Evolutionary conservation across 1,284 basidiomycete genomes (phyloP), one percentile per base, ranked within the genome.

Genomic region (Cryptococcus sp.): DNA sequence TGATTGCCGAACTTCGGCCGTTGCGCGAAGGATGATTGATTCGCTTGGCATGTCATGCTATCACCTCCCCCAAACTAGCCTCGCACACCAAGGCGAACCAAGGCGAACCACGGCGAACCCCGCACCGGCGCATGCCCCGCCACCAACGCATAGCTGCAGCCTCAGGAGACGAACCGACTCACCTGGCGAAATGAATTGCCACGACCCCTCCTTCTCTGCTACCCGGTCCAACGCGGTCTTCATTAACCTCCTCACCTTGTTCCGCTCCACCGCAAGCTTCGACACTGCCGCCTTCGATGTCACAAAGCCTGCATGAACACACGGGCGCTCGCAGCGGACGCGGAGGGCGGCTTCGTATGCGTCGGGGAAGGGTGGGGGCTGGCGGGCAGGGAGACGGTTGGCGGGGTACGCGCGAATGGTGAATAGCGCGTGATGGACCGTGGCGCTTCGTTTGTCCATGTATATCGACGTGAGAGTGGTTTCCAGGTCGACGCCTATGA

Each of bases 241-340:
- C 20, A 65, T 48, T n/a, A 58, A 48, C n/a, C 49, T 49, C 35
- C 50, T 43, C 7, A 48, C 56, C 11, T 46, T 55, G 33, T 55
- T 59, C 18, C 65, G 47, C 58, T 67, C 65, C 1, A 63, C 58
- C 7, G 65, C 63, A 11, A 65, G 18, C 36, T 63, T 65, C 23
- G 46, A 51, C 15, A 67, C 56, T 11, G 42, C 42, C 33, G 12
- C 33, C 40, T 63, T 63, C 20, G 35, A 50, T 2, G 33, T 48
- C 4, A 65, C 50, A 11, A 59, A 42, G 5, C 38, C 51, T 18
- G 55, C 37, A 16, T 62, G 53, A 1, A 61, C 52, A 40, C 55
- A 61, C 4, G 24, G 4, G n/a, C 33, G n/a, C 13, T 52, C 44
- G 6, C 43, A 13, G 16, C 42, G 28, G n/a, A 21, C 44, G 21